These are phyloP conservation scores for Annona cherimola DNA, from an alignment of 164 flowering plant species.

Conservation along the genomic window DNA sequence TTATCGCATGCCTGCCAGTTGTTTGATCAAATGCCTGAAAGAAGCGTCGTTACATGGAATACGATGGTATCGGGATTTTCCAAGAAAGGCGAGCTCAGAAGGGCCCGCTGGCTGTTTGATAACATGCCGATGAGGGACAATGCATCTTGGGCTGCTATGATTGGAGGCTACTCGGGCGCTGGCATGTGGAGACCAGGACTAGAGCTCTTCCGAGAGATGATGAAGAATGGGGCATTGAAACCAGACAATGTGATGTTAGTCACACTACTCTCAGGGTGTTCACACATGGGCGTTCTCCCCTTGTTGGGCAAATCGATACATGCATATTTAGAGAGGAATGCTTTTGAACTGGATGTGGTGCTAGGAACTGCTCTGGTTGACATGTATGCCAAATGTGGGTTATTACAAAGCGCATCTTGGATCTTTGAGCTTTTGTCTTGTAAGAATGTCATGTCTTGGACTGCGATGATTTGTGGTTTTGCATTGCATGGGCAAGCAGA, in stretches of 20 bases:
- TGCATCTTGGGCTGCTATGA: conserved; percentile 62
- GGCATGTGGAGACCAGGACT: conserved; percentile 33
- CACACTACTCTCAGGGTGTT: conserved; percentile 43
- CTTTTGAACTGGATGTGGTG: conserved; percentile 39
- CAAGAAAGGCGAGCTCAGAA: conserved; percentile 26
- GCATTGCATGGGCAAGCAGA: conserved; percentile 39
- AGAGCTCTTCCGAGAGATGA: conserved; percentile 40
- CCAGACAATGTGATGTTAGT: conserved; percentile 43
- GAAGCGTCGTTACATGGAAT: conserved; percentile 54
- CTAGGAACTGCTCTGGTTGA: conserved; percentile 48
- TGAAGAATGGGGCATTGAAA: conserved; percentile 19
- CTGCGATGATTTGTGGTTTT: conserved; percentile 48
- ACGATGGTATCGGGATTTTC: conserved; percentile 52
- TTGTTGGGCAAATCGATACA: conserved; percentile 58
- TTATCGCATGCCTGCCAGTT: conserved; percentile 33
- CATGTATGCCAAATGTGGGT: conserved; percentile 52
- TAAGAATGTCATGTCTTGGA: conserved; percentile 49
- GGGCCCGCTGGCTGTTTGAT: conserved; percentile 40
- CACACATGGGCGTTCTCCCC: conserved; percentile 45
- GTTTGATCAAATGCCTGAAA: conserved; percentile 63
- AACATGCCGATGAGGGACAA: conserved; percentile 38
- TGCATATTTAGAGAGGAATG: conserved; percentile 39
- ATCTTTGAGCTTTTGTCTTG: conserved; percentile 38
- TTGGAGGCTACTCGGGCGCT: conserved; percentile 36
- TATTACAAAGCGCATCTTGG: conserved; percentile 23